phyloP scores from a whole-genome alignment of 805 yeast genomes.

The Spathaspora gorwiae region DNA sequence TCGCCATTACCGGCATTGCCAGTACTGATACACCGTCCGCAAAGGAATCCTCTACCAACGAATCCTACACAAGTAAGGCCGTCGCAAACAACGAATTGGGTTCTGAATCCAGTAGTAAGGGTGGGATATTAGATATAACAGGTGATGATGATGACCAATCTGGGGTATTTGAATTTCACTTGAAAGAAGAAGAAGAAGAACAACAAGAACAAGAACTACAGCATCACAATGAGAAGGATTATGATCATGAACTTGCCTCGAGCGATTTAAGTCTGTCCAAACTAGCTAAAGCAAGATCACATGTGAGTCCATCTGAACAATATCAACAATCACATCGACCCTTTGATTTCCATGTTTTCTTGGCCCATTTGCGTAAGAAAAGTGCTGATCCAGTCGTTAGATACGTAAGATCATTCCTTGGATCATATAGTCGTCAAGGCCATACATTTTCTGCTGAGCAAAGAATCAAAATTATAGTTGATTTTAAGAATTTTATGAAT shows the following conservation, averaged over 20 bases:
- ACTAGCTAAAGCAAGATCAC: background rate
- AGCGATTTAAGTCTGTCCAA: too few relatives aligned
- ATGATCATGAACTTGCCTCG: too few relatives aligned
- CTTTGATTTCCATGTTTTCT: conserved; percentile 82
- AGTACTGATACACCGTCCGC: background rate
- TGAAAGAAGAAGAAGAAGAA: conserved; percentile 10
- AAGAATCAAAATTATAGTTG: conserved; percentile 69
- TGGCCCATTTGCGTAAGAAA: conserved; percentile 63
- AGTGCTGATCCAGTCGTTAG: conserved; percentile 86
- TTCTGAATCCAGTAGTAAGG: background rate
- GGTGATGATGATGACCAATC: conserved; percentile 8
- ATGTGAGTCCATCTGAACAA: conserved; percentile 29
- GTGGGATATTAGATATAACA: conserved; percentile 7
- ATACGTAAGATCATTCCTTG: conserved; percentile 78
- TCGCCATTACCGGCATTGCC: background rate
- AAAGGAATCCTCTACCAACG: too few relatives aligned
- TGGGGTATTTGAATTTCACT: conserved; percentile 17
- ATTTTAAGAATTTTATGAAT: conserved; percentile 70
- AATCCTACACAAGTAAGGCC: too few relatives aligned
- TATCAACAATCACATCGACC: conserved; percentile 41
- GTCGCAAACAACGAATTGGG: too few relatives aligned
- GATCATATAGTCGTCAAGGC: conserved; percentile 62
- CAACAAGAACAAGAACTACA: conserved; percentile 4
- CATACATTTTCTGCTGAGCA: conserved; percentile 65
- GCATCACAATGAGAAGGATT: background rate